Evolutionary conservation across 441 rosid species (phyloP), one percentile per base, ranked within the genome.

Genomic region (Kokia cookei): DNA sequence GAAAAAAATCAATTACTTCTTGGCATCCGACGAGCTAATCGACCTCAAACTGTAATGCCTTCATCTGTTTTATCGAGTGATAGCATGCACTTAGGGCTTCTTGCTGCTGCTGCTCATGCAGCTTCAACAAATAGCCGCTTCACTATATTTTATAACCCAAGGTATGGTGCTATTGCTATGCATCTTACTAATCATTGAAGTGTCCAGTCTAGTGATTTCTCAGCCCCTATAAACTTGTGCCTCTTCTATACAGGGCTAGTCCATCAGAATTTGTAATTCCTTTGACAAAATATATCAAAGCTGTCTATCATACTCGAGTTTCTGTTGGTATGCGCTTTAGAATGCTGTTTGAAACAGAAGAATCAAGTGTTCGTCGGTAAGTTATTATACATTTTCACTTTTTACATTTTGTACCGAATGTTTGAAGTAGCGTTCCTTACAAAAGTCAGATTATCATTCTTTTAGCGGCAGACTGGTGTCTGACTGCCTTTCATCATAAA

Each of bases 291-390:
- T 96, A 91, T 59, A 84, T 93, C n/a, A 96, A 94, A 82, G 98
- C 98, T 19, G 97, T 86, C 53, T 94, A 90, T 83, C 97, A 94
- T 76, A 94, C 98, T 32, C 94, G 97, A 5, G 94, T 96, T 74
- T 96, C 98, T 76, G 98, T 96, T 81, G 99, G 99, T 58, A 94
- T 96, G 99, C 94, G 99, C 83, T 96, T 96, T 80, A 86, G 99
- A 86, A 96, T 96, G 99, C 86, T 96, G 74, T 96, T 96, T 80
- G 99, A 96, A 83, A 96, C 99, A 0, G 99, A 96, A 84, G 99
- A 96, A 82, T 96, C 98, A 71, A 93, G 98, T 71, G 92, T 96
- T 69, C 96, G 99, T 17, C 91, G 98, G 99, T 96, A 86, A 43
- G 94, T 74, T 66, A 6, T n/a, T 66, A 6, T n/a, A 57, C 29